These are phyloP conservation scores for Ophiocordyceps unilateralis DNA, from an alignment of 2,329 filamentous ascomycete species.

Conservation along the genomic window DNA sequence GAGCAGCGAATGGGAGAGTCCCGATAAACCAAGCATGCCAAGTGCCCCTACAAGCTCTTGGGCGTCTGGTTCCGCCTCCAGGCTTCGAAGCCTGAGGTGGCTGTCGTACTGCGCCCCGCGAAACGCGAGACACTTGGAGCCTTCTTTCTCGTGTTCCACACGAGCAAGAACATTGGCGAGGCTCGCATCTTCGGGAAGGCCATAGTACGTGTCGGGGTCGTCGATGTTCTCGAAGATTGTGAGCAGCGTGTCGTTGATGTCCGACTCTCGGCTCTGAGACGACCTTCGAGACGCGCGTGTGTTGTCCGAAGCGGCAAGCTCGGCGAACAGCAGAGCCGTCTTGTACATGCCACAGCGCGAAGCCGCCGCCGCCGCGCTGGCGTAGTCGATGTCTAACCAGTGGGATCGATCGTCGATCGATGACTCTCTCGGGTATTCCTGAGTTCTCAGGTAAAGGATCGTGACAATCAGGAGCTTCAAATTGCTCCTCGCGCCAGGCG, in stretches of 20 bases:
- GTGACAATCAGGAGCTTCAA: conserved; percentile 58
- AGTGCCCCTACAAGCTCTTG: conserved; percentile 61
- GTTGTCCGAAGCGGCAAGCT: conserved; percentile 46
- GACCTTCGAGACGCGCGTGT: conserved; percentile 47
- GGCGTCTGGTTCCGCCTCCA: conserved; percentile 39
- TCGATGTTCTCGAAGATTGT: conserved; percentile 83
- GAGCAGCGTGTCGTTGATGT: conserved; percentile 54
- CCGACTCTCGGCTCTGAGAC: conserved; percentile 33
- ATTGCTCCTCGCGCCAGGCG: conserved; percentile 35
- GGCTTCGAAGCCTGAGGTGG: conserved; percentile 47
- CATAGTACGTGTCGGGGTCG: conserved; percentile 93
- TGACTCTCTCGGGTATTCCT: conserved; percentile 53
- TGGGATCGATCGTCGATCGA: conserved; percentile 62
- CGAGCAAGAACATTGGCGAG: conserved; percentile 62
- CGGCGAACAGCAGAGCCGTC: conserved; percentile 67
- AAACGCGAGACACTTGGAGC: conserved; percentile 74
- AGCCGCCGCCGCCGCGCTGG: conserved; percentile 53
- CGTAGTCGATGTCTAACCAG: conserved; percentile 77
- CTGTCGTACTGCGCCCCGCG: conserved; percentile 83
- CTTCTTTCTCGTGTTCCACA: conserved; percentile 79
- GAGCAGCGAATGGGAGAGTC: conserved; percentile 65
- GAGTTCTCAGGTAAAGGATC: conserved; percentile 76
- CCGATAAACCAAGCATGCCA: conserved; percentile 66
- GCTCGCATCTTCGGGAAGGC: conserved; percentile 61
- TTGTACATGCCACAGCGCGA: conserved; percentile 71